These are phyloP conservation scores for Penicillium sclerotiorum DNA, from an alignment of 2,329 filamentous ascomycete species.

Conservation along the genomic window DNA sequence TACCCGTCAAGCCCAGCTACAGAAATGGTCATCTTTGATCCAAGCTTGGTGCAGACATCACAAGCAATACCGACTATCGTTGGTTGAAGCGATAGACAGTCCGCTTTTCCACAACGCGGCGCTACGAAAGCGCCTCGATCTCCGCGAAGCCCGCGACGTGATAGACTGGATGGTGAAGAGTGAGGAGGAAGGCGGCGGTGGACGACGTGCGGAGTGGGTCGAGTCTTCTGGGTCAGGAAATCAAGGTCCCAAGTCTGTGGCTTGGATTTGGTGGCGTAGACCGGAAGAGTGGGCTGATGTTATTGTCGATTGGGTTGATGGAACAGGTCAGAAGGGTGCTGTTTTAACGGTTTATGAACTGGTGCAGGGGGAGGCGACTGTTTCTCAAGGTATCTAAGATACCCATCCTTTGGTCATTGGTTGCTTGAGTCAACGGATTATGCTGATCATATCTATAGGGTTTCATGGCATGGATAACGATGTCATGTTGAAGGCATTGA, in stretches of 20 bases:
- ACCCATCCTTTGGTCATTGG: neutral
- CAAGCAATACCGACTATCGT: conserved; percentile 72
- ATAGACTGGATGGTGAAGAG: conserved; percentile 59
- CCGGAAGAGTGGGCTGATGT: conserved; percentile 87
- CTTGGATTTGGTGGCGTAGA: conserved; percentile 81
- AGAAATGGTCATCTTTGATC: conserved; percentile 84
- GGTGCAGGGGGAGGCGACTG: conserved; percentile 78
- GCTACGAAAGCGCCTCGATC: conserved; percentile 49
- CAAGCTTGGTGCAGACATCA: conserved; percentile 80
- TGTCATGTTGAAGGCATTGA: conserved; percentile 75
- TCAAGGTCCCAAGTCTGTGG: conserved; percentile 54
- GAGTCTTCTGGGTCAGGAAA: conserved; percentile 26
- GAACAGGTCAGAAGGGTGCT: conserved; percentile 82
- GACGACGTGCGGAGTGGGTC: conserved; percentile 64
- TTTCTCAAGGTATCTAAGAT: conserved; percentile 68
- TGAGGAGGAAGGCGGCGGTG: conserved; percentile 49
- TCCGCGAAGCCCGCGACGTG: conserved; percentile 57
- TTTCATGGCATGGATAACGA: conserved; percentile 88
- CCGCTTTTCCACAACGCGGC: conserved; percentile 58
- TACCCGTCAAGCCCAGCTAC: conserved; percentile 57
- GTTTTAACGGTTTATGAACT: conserved; percentile 94
- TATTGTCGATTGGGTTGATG: conserved; percentile 78
- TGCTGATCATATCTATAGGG: conserved; percentile 53
- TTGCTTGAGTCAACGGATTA: neutral
- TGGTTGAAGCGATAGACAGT: conserved; percentile 63